Evolutionary conservation across 148 eudicot species (phyloP).

Genomic region (Drosera capensis): DNA sequence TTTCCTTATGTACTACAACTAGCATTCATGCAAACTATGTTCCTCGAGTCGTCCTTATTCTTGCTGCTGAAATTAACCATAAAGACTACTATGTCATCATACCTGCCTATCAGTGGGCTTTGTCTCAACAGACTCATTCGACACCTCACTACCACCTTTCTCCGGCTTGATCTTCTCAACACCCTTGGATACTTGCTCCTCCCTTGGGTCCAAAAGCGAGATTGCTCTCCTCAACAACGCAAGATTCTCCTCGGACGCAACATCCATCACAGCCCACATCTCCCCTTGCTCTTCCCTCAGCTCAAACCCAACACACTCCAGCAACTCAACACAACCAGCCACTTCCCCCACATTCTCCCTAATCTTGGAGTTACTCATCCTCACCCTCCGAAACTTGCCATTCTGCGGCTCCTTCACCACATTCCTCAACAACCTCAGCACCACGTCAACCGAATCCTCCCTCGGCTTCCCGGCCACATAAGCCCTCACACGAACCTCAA

Average conservation of each 20-base stretch:
- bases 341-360: conserved; percentile 78
- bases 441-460: conserved; percentile 46
- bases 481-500: conserved; percentile 45
- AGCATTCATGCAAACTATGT: too few relatives aligned
- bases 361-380: conserved; percentile 80
- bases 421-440: conserved; percentile 53
- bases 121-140: conserved; percentile 11
- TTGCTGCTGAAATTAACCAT: too few relatives aligned
- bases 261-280: conserved; percentile 83
- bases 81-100: conserved; percentile 5
- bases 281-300: conserved; percentile 76
- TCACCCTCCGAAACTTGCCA: conserved; percentile 66
- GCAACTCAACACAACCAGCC: conserved; percentile 61
- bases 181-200: conserved; percentile 19
- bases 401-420: conserved; percentile 65
- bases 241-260: conserved; percentile 37
- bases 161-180: conserved; percentile 35
- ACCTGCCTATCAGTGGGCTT: conserved; percentile 53
- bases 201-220: conserved; percentile 30
- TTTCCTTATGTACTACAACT: too few relatives aligned
- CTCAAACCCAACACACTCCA: conserved; percentile 69
- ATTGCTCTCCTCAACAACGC: conserved; percentile 24
- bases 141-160: conserved; percentile 13
- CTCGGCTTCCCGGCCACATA: conserved; percentile 76
- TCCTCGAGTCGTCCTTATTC: too few relatives aligned